phyloP scores from a whole-genome alignment of 2,329 filamentous ascomycete species.

The Ophiostoma himal-ulmi region DNA sequence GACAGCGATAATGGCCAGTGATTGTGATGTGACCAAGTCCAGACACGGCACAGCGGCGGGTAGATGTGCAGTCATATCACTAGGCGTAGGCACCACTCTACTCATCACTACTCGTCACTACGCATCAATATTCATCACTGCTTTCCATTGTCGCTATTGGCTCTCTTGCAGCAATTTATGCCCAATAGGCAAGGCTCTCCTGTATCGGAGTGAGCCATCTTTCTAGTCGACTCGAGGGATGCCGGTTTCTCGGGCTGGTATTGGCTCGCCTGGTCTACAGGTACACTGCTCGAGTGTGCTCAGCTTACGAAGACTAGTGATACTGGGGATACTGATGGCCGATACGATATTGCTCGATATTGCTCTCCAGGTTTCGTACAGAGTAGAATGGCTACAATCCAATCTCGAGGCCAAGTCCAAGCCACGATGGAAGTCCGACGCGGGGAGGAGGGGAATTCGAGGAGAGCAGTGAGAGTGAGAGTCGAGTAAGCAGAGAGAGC shows the following conservation, averaged over 20 bases:
- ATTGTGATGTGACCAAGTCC: not conserved
- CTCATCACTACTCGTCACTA: not conserved
- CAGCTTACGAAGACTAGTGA: not conserved
- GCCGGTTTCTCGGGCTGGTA: not conserved
- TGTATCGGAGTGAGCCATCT: not conserved
- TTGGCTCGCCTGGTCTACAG: not conserved
- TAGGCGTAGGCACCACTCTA: not conserved
- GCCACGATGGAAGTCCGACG: slow-evolving; percentile 4
- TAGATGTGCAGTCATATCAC: not conserved
- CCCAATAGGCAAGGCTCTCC: not conserved
- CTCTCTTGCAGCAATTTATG: not conserved
- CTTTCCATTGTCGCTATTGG: not conserved
- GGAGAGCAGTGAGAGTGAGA: not conserved
- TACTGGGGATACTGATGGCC: not conserved
- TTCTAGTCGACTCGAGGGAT: not conserved
- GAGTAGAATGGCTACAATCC: not conserved
- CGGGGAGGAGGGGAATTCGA: not conserved
- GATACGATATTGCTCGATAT: not conserved
- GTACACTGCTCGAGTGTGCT: no score
- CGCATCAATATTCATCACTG: not conserved
- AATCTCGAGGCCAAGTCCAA: not conserved
- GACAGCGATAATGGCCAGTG: not conserved
- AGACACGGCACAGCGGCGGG: slow-evolving; percentile 2
- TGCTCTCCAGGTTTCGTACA: not conserved
- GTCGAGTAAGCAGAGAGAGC: not conserved